Conservation (phyloP, 2,329 filamentous ascomycete genomes). For the Zarea fungicola region DNA sequence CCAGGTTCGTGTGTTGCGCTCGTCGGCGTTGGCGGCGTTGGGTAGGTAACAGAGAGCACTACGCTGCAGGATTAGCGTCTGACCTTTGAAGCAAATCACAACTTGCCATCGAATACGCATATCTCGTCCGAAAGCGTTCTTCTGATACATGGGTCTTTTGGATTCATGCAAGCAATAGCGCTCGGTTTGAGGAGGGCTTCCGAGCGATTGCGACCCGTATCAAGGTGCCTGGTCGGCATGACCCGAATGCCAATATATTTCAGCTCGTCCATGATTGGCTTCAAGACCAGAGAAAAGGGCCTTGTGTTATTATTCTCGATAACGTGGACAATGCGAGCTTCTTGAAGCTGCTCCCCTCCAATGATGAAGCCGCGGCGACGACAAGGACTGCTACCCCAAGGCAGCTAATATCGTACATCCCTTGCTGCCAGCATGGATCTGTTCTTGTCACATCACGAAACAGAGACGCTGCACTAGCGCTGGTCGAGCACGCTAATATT, state of each 20-base stretch:
- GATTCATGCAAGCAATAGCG: constrained; percentile 29
- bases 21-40: constrained; percentile 16
- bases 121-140: constrained; percentile 22
- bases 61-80: neutral
- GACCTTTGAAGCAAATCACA: constrained; percentile 21
- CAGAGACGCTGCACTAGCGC: constrained; percentile 11
- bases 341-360: neutral
- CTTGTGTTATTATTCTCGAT: constrained; percentile 21
- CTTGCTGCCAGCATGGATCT: constrained; percentile 13
- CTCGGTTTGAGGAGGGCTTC: constrained; percentile 30
- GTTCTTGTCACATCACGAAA: constrained; percentile 20
- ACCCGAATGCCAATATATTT: constrained; percentile 28
- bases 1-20: constrained; percentile 12
- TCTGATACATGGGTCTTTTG: constrained; percentile 31
- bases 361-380: neutral
- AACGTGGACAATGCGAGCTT: constrained; percentile 17
- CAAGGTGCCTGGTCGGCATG: constrained; percentile 24
- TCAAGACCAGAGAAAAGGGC: constrained; percentile 16
- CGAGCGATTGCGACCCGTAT: constrained; percentile 27
- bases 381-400: too few species aligned
- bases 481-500: constrained; percentile 14
- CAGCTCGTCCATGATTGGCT: constrained; percentile 26
- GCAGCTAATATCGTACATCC: constrained; percentile 15
- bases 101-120: constrained; percentile 31
- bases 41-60: constrained; percentile 11